Conservation (phyloP, 441 rosid genomes). For the Gossypium davidsonii region DNA sequence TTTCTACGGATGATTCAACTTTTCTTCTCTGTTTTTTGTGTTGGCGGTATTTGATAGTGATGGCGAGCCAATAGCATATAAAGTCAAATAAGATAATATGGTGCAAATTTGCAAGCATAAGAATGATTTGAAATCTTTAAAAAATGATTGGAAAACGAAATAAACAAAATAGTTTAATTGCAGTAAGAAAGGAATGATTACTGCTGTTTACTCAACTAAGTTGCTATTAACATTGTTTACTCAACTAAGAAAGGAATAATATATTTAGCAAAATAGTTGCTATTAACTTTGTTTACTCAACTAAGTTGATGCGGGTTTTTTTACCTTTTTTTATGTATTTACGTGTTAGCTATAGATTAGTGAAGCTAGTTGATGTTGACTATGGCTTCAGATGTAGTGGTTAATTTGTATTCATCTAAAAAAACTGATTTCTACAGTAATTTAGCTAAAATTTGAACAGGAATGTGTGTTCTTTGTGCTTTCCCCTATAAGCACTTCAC, state of each 20-base stretch:
- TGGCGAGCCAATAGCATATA: neutral
- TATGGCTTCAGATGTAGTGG: neutral
- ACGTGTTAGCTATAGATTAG: neutral
- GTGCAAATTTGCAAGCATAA: neutral
- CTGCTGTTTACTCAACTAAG: neutral
- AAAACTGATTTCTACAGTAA: no score
- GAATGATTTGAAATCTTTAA: neutral
- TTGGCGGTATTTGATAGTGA: neutral
- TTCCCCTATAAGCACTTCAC: neutral
- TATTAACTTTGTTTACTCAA: neutral
- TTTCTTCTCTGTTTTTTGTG: neutral
- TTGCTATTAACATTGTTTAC: no score
- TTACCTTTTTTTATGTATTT: neutral
- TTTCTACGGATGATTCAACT: no score
- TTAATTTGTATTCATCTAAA: neutral
- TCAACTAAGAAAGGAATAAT: neutral
- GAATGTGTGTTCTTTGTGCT: neutral
- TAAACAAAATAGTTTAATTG: neutral
- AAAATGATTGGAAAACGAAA: neutral
- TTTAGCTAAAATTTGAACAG: no score
- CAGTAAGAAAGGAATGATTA: neutral
- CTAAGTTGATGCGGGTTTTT: neutral
- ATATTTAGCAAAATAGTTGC: neutral
- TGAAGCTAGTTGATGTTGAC: neutral
- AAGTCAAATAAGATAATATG: neutral